phyloP scores from a whole-genome alignment of 768 basidiomycete genomes.

The Leccinum pellstonianum region DNA sequence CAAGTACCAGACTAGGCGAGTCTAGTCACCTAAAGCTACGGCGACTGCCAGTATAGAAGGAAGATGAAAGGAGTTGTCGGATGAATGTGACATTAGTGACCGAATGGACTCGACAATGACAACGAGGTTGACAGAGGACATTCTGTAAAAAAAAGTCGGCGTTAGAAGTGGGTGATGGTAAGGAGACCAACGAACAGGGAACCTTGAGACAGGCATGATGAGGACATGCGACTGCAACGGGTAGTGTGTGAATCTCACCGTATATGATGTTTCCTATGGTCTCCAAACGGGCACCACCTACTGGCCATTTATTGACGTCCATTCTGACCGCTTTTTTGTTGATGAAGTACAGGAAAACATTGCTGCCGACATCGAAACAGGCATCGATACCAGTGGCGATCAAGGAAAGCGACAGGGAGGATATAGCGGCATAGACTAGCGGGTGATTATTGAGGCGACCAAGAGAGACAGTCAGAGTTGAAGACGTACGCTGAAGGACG shows the following conservation, averaged over 20 bases:
- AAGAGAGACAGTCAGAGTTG: background rate
- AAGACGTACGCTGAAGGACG: conserved; percentile 58
- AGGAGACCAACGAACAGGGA: conserved; percentile 37
- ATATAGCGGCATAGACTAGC: conserved; percentile 88
- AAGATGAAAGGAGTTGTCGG: conserved; percentile 64
- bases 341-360: conserved; percentile 75
- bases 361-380: conserved; percentile 80
- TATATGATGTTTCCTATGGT: conserved; percentile 89
- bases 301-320: conserved; percentile 88
- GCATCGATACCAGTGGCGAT: conserved; percentile 91
- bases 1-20: background rate
- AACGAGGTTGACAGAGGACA: conserved; percentile 89
- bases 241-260: conserved; percentile 41
- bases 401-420: conserved; percentile 78
- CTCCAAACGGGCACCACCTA: conserved; percentile 85
- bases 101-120: conserved; percentile 86
- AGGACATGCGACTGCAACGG: background rate
- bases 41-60: conserved; percentile 82
- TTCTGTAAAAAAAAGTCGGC: conserved; percentile 43
- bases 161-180: background rate
- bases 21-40: conserved; percentile 61
- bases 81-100: conserved; percentile 60
- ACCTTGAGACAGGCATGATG: conserved; percentile 35
- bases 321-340: conserved; percentile 69
- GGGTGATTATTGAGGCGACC: background rate